A percentile compares a stretch with the other conserved stretches of the same genome.
phyloP scores from a whole-genome alignment of 2,329 filamentous ascomycete genomes.

The Ophiostoma populinum region DNA sequence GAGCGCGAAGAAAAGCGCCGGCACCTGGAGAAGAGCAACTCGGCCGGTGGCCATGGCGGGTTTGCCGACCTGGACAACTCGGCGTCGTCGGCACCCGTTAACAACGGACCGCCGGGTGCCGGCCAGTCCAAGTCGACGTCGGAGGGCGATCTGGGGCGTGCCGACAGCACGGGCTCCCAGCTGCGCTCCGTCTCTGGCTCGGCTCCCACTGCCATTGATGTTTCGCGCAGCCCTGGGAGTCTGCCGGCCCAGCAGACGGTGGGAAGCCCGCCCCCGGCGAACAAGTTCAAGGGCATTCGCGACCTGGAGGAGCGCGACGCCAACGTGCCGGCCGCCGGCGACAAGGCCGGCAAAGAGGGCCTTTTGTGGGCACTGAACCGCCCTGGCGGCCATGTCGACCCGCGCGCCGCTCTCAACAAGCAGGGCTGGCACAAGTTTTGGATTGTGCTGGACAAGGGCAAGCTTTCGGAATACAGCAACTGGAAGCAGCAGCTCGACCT shows the following conservation, averaged over 20 bases:
- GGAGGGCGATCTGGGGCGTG: constrained; percentile 53
- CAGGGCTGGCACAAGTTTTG: constrained; percentile 99
- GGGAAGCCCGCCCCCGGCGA: constrained; percentile 32
- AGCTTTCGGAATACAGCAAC: constrained; percentile 94
- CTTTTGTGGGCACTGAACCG: constrained; percentile 86
- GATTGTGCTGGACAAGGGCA: constrained; percentile 95
- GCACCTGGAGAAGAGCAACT: constrained; percentile 73
- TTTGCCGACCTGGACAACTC: constrained; percentile 28
- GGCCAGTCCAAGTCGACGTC: constrained; percentile 31
- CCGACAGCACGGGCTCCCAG: constrained; percentile 59
- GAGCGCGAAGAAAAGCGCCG: constrained; percentile 90
- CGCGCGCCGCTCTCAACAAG: constrained; percentile 74
- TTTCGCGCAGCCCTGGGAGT: constrained; percentile 41
- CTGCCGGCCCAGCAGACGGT: constrained; percentile 28
- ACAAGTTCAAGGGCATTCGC: constrained; percentile 77
- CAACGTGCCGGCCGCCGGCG: constrained; percentile 31
- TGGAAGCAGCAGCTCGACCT: constrained; percentile 96
- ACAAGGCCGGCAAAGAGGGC: constrained; percentile 68
- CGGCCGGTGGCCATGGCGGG: no score
- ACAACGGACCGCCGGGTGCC: constrained; percentile 10
- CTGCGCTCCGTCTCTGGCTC: constrained; percentile 34
- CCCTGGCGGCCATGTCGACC: constrained; percentile 86
- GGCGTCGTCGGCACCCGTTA: background rate
- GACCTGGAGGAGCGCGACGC: constrained; percentile 75
- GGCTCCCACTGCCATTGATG: constrained; percentile 21